These are phyloP conservation scores for Biancaea sappan DNA, from an alignment of 306 rosid genomes.

Conservation along the genomic window DNA sequence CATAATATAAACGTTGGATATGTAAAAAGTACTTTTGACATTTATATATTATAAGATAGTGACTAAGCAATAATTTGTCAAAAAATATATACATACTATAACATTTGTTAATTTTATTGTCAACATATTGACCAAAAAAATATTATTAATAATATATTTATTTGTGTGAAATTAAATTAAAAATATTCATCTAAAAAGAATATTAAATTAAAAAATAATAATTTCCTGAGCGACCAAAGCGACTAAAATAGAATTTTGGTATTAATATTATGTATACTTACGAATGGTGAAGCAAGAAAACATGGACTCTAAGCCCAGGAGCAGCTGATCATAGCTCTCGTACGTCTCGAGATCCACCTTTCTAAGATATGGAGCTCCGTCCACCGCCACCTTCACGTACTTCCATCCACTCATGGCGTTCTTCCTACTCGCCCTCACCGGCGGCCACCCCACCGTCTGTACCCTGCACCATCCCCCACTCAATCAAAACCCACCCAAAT, in stretches of 20 bases:
- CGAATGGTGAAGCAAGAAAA: conserved; percentile 55
- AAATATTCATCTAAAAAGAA: too few relatives aligned
- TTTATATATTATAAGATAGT: too few relatives aligned
- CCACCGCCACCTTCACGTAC: conserved; percentile 68
- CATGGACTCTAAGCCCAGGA: conserved; percentile 51
- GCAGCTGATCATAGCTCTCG: conserved; percentile 52
- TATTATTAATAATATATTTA: too few relatives aligned
- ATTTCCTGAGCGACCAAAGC: too few relatives aligned
- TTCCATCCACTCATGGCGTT: conserved; percentile 49
- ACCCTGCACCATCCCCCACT: conserved; percentile 35
- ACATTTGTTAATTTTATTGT: too few relatives aligned
- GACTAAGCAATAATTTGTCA: too few relatives aligned
- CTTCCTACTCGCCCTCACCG: conserved; percentile 62
- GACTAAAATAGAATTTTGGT: background rate
- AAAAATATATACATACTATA: too few relatives aligned
- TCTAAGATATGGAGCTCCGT: conserved; percentile 75
- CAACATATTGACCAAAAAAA: too few relatives aligned
- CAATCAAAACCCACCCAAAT: background rate
- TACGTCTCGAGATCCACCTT: conserved; percentile 63
- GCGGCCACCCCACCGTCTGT: conserved; percentile 74
- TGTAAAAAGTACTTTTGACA: too few relatives aligned
- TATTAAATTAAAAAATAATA: too few relatives aligned
- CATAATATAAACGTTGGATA: too few relatives aligned
- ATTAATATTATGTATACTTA: conserved; percentile 25
- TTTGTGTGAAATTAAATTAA: too few relatives aligned